A percentile compares a stretch with the other conserved stretches of the same genome.
Evolutionary conservation across 257 asterid genomes (phyloP).

Genomic region (Fraxinus anomala): DNA sequence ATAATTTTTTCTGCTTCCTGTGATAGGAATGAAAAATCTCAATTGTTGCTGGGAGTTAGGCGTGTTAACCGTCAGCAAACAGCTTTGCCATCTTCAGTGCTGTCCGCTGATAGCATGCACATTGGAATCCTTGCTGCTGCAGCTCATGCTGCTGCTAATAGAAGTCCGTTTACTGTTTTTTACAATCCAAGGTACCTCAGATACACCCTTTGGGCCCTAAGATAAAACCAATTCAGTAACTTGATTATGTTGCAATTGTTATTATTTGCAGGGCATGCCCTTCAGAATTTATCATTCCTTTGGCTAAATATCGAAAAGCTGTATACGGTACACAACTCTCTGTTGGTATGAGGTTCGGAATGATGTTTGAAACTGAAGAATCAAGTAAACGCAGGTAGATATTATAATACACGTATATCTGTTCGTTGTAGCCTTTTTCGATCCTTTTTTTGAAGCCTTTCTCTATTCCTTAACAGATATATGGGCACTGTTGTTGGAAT

Average conservation of each 20-base stretch:
- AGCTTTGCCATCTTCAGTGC: conserved; percentile 82
- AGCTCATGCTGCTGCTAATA: conserved; percentile 93
- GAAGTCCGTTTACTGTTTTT: conserved; percentile 82
- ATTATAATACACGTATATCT: neutral
- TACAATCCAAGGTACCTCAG: conserved; percentile 80
- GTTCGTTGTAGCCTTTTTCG: neutral
- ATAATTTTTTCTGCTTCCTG: neutral
- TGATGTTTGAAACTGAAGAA: conserved; percentile 99
- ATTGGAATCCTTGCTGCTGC: conserved; percentile 98
- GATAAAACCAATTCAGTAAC: neutral
- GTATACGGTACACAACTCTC: conserved; percentile 77
- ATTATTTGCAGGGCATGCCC: conserved; percentile 75
- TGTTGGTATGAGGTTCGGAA: conserved; percentile 88
- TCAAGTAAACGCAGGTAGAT: conserved; percentile 81
- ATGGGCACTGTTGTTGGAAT: conserved; percentile 85
- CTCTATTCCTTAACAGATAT: conserved; percentile 44
- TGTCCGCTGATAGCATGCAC: conserved; percentile 98
- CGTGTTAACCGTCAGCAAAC: conserved; percentile 90
- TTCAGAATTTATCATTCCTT: conserved; percentile 85
- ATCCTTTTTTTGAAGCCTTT: neutral
- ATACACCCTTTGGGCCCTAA: neutral
- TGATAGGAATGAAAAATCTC: conserved; percentile 81
- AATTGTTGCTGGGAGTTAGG: conserved; percentile 84
- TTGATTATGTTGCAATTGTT: neutral
- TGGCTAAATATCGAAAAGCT: conserved; percentile 70